A percentile compares a stretch with the other conserved stretches of the same genome.
Evolutionary conservation across 2,329 filamentous ascomycete genomes (phyloP).

Genomic region (Clarireedia paspali): DNA sequence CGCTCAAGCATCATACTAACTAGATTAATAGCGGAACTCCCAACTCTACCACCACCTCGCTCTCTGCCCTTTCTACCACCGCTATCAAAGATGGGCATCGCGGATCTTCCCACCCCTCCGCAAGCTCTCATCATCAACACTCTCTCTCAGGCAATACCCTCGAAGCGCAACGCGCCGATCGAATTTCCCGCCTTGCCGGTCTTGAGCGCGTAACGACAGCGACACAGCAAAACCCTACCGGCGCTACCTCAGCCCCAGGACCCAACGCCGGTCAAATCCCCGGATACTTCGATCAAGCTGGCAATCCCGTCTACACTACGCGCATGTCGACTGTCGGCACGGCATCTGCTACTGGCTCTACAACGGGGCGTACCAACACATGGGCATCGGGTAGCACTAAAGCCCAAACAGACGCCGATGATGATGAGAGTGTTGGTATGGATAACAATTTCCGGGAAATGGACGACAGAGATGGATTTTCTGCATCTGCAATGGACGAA

Average conservation of each 20-base stretch:
- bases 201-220: constrained; percentile 79
- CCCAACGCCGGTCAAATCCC: constrained; percentile 35
- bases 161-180: constrained; percentile 87
- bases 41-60: constrained; percentile 84
- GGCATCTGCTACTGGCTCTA: constrained; percentile 77
- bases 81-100: constrained; percentile 96
- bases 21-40: constrained; percentile 67
- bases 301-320: constrained; percentile 56
- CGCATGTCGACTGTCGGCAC: constrained; percentile 88
- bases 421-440: constrained; percentile 32
- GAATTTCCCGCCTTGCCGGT: constrained; percentile 90
- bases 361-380: constrained; percentile 52
- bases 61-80: constrained; percentile 85
- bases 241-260: constrained; percentile 24
- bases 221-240: constrained; percentile 37
- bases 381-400: constrained; percentile 56
- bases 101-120: constrained; percentile 61
- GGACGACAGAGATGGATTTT: constrained; percentile 35
- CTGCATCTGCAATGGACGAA: constrained; percentile 40
- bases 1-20: constrained; percentile 15
- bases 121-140: constrained; percentile 49
- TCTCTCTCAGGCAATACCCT: constrained; percentile 63
- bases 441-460: constrained; percentile 46
- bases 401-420: constrained; percentile 45
- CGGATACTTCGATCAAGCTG: constrained; percentile 74